Evolutionary conservation across 2,329 filamentous ascomycete species (phyloP), one percentile per base, ranked within the genome.

Genomic region (Grosmannia serpens): DNA sequence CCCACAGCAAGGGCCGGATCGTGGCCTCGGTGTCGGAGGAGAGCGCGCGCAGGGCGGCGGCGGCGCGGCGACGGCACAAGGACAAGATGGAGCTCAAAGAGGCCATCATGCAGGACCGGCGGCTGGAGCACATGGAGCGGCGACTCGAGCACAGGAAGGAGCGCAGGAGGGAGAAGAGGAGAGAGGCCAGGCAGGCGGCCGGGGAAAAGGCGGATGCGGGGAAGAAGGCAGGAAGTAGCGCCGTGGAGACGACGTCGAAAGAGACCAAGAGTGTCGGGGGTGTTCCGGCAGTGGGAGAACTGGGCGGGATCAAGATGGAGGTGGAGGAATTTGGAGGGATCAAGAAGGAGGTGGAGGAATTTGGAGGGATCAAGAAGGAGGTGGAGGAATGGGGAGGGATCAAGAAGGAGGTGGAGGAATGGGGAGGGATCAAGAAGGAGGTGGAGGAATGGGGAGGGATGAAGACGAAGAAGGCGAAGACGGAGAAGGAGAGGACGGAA

Each of bases 1-100:
- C 82, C 0, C 82, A 85, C 64, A 77, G 74, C 70, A 84, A 84
- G 67, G 81, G 78, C 1, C 76, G 77, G 62, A 75, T 80, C 2
- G 70, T 73, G 26, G 75, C 77, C 61, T 73, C 79, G 27, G 70
- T 76, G 27, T 76, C 80, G 66, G 74, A 77, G 64, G 72, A 74
- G 58, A 73, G 77, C 60, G 73, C 77, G 54, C 70, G 76, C 54
- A 70, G 73, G 59, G 73, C 78, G 59, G 73, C 76, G 53, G 69
- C 75, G 55, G 70, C 73, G 58, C 73, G 77, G 59, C 78, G 75
- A 53, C 67, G 69, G n/a, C 74, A 71, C 56, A 73, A 75, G 7
- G 70, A 72, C 62, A 67, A 72, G 51, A 74, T 79, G 67, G 75
- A 72, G 65, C 69, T 78, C 2, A 74, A 76, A 4, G 74, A 73